Evolutionary conservation across 2,329 filamentous ascomycete species (phyloP), one percentile per base, ranked within the genome.

Genomic region (Neofusicoccum kwambonambiense): DNA sequence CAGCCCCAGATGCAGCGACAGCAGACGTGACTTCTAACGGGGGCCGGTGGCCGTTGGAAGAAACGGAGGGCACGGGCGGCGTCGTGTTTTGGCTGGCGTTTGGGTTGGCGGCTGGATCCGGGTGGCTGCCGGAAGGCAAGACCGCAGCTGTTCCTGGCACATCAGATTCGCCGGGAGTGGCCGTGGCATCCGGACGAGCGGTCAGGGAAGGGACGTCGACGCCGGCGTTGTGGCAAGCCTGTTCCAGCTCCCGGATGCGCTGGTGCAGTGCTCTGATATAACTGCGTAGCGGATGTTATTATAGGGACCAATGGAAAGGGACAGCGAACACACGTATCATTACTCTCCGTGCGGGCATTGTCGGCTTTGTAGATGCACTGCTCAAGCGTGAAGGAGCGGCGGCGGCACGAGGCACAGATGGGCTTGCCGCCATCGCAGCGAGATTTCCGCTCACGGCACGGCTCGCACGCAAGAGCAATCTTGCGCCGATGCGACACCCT

Each of bases 281-380:
- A 50, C 47, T 50, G 22, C 27, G 47, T 7, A 31, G 22, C 13
- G 6, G 27, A 3, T 34, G 47, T 50, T 50, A 31, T n/a, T 34
- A 2, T 12, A 2, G 0, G 12, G 3, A 3, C 13, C 22, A 0
- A 1, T 27, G 22, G 1, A n/a, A 22, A 50, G 27, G 11, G 22
- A 7, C 4, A 3, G 1, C 6, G 6, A 3, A 34, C 47, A 50
- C 27, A 50, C 47, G 47, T 6, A 15, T 50, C 12, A 4, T 27
- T 50, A 13, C 22, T 31, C 22, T 50, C 47, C 3, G 47, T 31
- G 13, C 47, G 47, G 4, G 47, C 47, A 31, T 50, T 50, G 22
- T 50, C 47, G 3, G 47, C 47, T 50, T 31, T 50, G 47, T 50
- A 50, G 47, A 50, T 22, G 27, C 47, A 50, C 22, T 50, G 47